These are phyloP conservation scores for Bipolaris gigantea DNA, from an alignment of 2,329 filamentous ascomycete species.

Conservation along the genomic window DNA sequence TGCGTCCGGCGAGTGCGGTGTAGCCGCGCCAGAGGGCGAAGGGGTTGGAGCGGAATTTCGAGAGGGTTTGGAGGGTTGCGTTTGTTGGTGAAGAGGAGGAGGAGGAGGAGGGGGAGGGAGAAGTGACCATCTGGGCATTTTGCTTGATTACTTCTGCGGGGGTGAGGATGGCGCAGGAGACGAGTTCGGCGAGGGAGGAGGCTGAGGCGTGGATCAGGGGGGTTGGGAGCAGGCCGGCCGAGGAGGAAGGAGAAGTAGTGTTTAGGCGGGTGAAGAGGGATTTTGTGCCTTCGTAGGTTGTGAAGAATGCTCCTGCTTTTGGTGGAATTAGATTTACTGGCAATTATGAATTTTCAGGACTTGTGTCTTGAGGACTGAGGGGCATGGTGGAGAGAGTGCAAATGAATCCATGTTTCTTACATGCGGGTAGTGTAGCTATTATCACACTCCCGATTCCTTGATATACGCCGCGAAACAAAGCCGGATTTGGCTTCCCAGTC, in stretches of 20 bases:
- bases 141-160: slow-evolving; percentile 92
- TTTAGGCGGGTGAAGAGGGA: slow-evolving; percentile 58
- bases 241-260: slow-evolving; percentile 39
- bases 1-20: slow-evolving; percentile 76
- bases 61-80: slow-evolving; percentile 60
- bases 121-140: slow-evolving; percentile 80
- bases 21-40: slow-evolving; percentile 70
- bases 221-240: slow-evolving; percentile 58
- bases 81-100: slow-evolving; percentile 28
- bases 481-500: slow-evolving; percentile 57
- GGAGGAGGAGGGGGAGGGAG: slow-evolving; percentile 19
- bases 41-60: slow-evolving; percentile 59
- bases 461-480: slow-evolving; percentile 74
- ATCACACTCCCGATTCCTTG: slow-evolving; percentile 86
- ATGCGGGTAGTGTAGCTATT: slow-evolving; percentile 83
- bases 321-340: slow-evolving; percentile 2
- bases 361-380: neutral
- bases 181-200: slow-evolving; percentile 76
- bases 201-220: slow-evolving; percentile 73
- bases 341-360: too few relatives aligned
- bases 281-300: slow-evolving; percentile 81
- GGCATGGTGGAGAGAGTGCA: neutral
- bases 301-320: slow-evolving; percentile 82
- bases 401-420: slow-evolving; percentile 46
- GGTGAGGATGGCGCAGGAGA: slow-evolving; percentile 83